These are phyloP conservation scores for Jamesozyma spencerorum DNA, from an alignment of 805 yeast genomes.

Conservation along the genomic window DNA sequence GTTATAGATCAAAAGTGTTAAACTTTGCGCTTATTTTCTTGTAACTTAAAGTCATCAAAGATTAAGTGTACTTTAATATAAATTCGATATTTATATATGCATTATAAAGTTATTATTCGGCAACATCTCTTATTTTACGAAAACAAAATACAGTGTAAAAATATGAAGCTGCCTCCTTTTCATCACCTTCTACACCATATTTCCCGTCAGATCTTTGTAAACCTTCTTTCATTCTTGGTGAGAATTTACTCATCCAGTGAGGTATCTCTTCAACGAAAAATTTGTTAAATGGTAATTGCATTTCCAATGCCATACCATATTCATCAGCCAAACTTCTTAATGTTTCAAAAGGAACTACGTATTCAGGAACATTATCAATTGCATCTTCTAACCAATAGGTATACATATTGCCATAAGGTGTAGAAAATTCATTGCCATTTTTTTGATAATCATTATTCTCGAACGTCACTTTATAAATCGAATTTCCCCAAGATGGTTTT, in stretches of 20 bases:
- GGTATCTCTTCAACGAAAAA: constrained; percentile 77
- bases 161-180: constrained; percentile 79
- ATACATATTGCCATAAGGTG: constrained; percentile 78
- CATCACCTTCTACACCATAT: constrained; percentile 81
- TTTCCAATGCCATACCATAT: constrained; percentile 61
- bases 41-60: no score
- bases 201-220: constrained; percentile 70
- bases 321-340: constrained; percentile 78
- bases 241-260: constrained; percentile 46
- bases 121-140: constrained; percentile 41
- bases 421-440: constrained; percentile 58
- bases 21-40: no score
- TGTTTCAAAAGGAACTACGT: constrained; percentile 88
- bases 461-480: constrained; percentile 71
- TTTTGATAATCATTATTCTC: constrained; percentile 59
- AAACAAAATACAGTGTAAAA: constrained; percentile 80
- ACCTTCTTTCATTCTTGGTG: constrained; percentile 55
- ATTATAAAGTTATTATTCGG: constrained; percentile 4
- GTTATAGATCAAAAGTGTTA: no score
- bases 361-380: constrained; percentile 92
- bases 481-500: constrained; percentile 69
- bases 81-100: background rate
- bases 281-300: constrained; percentile 69
- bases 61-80: background rate
- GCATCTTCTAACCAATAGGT: constrained; percentile 82